phyloP scores from a whole-genome alignment of 2,329 filamentous ascomycete species.

The Bipolaris sorokiniana region DNA sequence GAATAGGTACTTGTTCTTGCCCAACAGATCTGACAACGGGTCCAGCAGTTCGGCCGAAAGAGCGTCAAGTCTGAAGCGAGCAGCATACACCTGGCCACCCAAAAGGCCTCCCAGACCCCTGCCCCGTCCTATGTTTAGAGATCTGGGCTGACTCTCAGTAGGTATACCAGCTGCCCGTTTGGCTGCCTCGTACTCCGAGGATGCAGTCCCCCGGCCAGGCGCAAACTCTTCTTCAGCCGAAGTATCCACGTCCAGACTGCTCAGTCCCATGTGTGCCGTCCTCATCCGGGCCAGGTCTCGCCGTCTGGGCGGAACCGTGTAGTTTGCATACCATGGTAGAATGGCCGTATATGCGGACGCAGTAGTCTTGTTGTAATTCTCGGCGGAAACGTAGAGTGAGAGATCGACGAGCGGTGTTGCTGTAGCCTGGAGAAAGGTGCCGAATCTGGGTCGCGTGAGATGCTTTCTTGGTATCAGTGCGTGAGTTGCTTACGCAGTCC shows the following conservation, averaged over 20 bases:
- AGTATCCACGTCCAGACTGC: constrained; percentile 54
- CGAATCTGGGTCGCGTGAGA: constrained; percentile 41
- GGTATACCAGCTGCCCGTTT: constrained; percentile 48
- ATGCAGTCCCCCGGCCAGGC: constrained; percentile 40
- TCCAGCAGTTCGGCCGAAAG: constrained; percentile 72
- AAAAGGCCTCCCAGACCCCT: constrained; percentile 68
- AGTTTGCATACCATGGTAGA: constrained; percentile 86
- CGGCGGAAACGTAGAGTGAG: constrained; percentile 85
- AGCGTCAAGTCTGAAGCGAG: constrained; percentile 76
- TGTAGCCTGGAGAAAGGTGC: constrained; percentile 74
- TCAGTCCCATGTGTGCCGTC: constrained; percentile 61
- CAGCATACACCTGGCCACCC: constrained; percentile 70
- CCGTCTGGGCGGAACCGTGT: constrained; percentile 77
- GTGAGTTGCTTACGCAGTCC: constrained; percentile 47
- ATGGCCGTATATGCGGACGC: constrained; percentile 80
- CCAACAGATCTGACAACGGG: constrained; percentile 69
- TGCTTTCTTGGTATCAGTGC: neutral
- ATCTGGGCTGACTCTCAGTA: constrained; percentile 38
- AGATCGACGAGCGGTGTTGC: constrained; percentile 83
- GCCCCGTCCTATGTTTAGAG: constrained; percentile 60
- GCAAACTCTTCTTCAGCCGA: constrained; percentile 44
- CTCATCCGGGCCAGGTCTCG: constrained; percentile 72
- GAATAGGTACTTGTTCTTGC: constrained; percentile 63
- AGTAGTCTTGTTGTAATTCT: constrained; percentile 81
- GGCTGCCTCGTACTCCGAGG: constrained; percentile 46